Base-by-base conservation (phyloP, 257 asterid genomes). In the Nicotiana undulata region DNA sequence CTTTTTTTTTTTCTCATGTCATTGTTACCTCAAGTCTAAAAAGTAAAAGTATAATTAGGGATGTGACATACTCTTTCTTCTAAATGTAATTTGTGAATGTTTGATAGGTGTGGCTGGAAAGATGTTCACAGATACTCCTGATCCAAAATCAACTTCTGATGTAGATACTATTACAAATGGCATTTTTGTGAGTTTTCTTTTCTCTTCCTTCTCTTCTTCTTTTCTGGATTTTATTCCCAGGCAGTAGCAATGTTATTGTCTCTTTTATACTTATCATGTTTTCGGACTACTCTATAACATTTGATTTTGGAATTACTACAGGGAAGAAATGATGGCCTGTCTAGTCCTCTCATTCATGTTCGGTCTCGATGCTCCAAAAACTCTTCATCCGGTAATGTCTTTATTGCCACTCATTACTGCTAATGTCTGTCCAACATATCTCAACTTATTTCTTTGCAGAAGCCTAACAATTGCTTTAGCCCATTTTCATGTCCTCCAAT, bases 31-130 rank as follows among this genome's bases (percentile, higher is more conserved):
- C 32, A 29, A 29, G 32, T 29, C 3, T 29, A 29, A 29, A 29
- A 29, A 29, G 4, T 29, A 13, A 46, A 5, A 4, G 18, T 51
- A 11, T 46, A 56, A 24, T 34, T 13, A 2, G 11, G 61, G 18
- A 2, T 2, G 10, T 40, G 12, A 18, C 61, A 5, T 51, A 5
- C 56, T 31, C 52, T 51, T 28, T 63, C 13, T 6, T 34, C 29
- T 63, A 49, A 72, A 22, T 13, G 37, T 74, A 16, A 79, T 24
- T 40, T 51, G 29, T 81, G 63, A 5, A 32, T 29, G 34, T 40
- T 49, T 76, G 52, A 15, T 59, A 84, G 89, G 86, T 56, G 70
- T 86, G 79, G 83, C 84, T 81, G 84, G 67, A 81, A 80, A 76
- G 76, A 79, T 84, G 83, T 84, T 82, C 80, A 61, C 86, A 31